These are phyloP conservation scores for Theobroma cacao DNA, from an alignment of 345 rosid species.

Conservation along the genomic window DNA sequence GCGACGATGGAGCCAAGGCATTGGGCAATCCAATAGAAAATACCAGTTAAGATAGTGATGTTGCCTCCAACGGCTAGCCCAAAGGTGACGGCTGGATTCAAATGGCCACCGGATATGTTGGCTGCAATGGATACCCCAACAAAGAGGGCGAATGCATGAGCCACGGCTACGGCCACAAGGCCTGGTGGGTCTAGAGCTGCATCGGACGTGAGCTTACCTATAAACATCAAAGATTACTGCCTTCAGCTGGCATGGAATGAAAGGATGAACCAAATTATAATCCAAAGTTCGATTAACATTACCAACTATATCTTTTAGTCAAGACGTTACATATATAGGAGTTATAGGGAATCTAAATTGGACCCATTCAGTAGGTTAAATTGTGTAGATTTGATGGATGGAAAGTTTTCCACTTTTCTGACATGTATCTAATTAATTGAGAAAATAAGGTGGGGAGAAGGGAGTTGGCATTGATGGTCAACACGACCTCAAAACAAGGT, in stretches of 20 bases:
- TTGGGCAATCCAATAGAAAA: conserved; percentile 88
- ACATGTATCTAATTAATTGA: not conserved
- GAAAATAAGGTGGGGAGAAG: not conserved
- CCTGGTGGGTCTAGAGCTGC: conserved; percentile 76
- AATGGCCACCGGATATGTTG: conserved; percentile 88
- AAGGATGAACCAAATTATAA: too few relatives aligned
- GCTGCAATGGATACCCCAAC: conserved; percentile 82
- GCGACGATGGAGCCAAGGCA: conserved; percentile 83
- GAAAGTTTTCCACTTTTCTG: not conserved
- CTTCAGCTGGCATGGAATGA: not conserved
- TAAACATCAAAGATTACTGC: not conserved
- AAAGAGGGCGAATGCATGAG: conserved; percentile 77
- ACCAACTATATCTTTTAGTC: too few relatives aligned
- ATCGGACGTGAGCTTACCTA: conserved; percentile 66
- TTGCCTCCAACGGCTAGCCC: conserved; percentile 86
- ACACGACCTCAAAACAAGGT: not conserved
- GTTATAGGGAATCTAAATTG: too few relatives aligned
- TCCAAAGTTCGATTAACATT: too few relatives aligned
- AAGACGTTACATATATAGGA: too few relatives aligned
- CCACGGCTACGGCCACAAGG: conserved; percentile 79
- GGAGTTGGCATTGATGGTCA: too few relatives aligned
- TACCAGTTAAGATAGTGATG: conserved; percentile 69
- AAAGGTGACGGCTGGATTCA: conserved; percentile 86
- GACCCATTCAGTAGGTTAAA: too few relatives aligned
- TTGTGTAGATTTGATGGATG: too few relatives aligned